Evolutionary conservation across 352 stramenopile genomes (phyloP).

Genomic region (Pythium dissotocum): DNA sequence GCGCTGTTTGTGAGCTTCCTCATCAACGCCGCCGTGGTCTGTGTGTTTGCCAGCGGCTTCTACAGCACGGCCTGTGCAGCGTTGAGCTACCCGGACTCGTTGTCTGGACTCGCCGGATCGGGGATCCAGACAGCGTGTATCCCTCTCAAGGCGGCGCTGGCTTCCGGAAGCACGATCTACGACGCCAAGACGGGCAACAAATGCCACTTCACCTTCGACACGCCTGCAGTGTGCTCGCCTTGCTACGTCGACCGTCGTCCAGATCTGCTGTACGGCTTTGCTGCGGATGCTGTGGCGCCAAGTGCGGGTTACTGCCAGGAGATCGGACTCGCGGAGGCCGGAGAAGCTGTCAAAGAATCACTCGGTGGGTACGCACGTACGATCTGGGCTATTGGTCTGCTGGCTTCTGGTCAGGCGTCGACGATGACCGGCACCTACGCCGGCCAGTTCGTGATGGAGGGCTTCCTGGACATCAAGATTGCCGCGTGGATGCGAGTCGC

Average conservation of each 20-base stretch:
- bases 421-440: conserved; percentile 95
- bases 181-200: conserved; percentile 52
- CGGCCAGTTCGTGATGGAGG: conserved; percentile 94
- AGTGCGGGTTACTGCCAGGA: conserved; percentile 73
- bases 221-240: conserved; percentile 32
- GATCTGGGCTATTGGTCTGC: conserved; percentile 89
- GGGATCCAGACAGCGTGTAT: conserved; percentile 73
- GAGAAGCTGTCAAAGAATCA: conserved; percentile 56
- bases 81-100: conserved; percentile 47
- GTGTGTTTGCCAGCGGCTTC: conserved; percentile 89
- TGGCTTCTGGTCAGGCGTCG: conserved; percentile 89
- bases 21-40: conserved; percentile 90
- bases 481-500: conserved; percentile 81
- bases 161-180: conserved; percentile 60
- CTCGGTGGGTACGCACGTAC: conserved; percentile 63
- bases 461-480: conserved; percentile 88
- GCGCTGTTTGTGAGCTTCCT: conserved; percentile 89
- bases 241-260: conserved; percentile 51
- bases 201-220: conserved; percentile 40
- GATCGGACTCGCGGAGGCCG: conserved; percentile 74
- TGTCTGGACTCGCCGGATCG: conserved; percentile 51
- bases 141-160: conserved; percentile 44
- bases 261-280: conserved; percentile 20
- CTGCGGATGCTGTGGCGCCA: conserved; percentile 10
- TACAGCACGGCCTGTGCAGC: conserved; percentile 65